Evolutionary conservation across 768 basidiomycete species (phyloP), one percentile per base, ranked within the genome.

Genomic region (Leccinum rimulosum): DNA sequence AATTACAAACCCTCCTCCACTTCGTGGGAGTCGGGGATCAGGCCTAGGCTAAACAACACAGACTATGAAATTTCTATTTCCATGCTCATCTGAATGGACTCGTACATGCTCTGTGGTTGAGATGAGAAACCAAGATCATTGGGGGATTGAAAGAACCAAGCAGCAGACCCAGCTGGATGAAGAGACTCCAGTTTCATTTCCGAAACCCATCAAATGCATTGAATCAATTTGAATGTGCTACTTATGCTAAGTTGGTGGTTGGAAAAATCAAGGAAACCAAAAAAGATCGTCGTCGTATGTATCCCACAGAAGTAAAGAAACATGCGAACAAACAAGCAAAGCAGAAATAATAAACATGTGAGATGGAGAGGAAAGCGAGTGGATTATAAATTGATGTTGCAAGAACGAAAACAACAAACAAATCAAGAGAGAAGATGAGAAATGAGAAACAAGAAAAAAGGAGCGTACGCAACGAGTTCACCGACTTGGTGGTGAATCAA

Each of bases 391-490:
- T 43, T 43, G 43, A 19, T 5, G 43, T 40, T 40, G 47, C 7
- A 53, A 57, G 54, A 49, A 67, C 15, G 19, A 36, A 28, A 28
- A 31, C 33, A 38, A 15, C 22, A 19, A 31, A 10, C 48, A 38
- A 15, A 27, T 35, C 4, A 50, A 50, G 17, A 19, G 50, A 27
- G 35, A 28, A n/a, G 30, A 40, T 9, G 55, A 56, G 56, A 65
- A 40, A 52, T 6, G 14, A 22, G 8, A 36, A 54, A 30, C 52
- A 31, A 33, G 33, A 33, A 45, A 40, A 57, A 72, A 68, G 12
- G 64, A 72, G 57, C 38, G 70, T 68, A 45, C 15, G 47, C 27
- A 48, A 57, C 57, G 56, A 66, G 58, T 64, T 60, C 59, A 27
- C 59, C 54, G 49, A 56, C 54, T 61, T 52, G 40, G 22, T 43